A percentile compares a stretch with the other conserved stretches of the same genome.
These are phyloP conservation scores for Pseudogymnoascus sp. DNA, from an alignment of 2,329 filamentous ascomycete species.

Conservation along the genomic window DNA sequence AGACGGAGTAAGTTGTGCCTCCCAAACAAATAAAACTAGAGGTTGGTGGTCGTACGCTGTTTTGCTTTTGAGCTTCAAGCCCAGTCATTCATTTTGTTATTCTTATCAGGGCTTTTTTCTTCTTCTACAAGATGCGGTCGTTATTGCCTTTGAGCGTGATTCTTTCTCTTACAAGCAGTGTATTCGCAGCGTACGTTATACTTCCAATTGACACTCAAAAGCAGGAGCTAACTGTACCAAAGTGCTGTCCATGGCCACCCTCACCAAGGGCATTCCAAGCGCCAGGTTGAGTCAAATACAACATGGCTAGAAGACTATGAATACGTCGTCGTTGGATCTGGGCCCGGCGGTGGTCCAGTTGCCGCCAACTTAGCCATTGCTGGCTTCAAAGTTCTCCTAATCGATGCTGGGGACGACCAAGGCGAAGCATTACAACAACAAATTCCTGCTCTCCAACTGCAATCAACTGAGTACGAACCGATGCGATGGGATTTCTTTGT, in stretches of 20 bases:
- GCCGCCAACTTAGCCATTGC: constrained; percentile 43
- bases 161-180: background rate
- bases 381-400: constrained; percentile 42
- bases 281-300: background rate
- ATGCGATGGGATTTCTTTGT: constrained; percentile 48
- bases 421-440: constrained; percentile 34
- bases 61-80: background rate
- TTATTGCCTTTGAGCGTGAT: constrained; percentile 2
- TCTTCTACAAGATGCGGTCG: background rate
- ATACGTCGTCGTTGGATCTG: constrained; percentile 46
- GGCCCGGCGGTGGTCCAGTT: constrained; percentile 42
- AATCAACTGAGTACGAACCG: constrained; percentile 38
- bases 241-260: background rate
- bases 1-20: background rate
- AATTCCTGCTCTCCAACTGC: constrained; percentile 41
- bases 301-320: constrained; percentile 33
- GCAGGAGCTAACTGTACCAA: background rate
- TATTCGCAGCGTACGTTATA: background rate
- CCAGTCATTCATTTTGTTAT: background rate
- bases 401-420: constrained; percentile 47
- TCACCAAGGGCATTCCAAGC: background rate
- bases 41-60: background rate
- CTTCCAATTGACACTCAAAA: background rate
- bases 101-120: background rate
- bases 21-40: background rate